A percentile compares a stretch with the other conserved stretches of the same genome.
Evolutionary conservation across 2,329 filamentous ascomycete genomes (phyloP).

Genomic region (Leptosphaerulina australis): DNA sequence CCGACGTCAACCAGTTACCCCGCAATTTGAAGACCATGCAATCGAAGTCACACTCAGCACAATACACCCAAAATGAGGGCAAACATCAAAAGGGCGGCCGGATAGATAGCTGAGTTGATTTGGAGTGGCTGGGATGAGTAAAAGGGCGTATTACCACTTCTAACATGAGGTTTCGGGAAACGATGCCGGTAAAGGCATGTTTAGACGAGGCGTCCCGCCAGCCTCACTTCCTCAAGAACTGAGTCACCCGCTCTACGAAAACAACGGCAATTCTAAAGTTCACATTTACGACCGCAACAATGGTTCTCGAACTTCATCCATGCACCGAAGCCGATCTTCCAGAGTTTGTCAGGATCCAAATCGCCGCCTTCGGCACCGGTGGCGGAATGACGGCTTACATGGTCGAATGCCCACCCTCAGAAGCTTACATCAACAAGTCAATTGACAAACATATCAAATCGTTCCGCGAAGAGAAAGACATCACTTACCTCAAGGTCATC

Average conservation of each 20-base stretch:
- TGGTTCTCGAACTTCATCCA: slow-evolving; percentile 45
- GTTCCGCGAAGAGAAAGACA: slow-evolving; percentile 33
- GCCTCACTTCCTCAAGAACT: slow-evolving; percentile 7
- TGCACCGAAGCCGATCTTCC: slow-evolving; percentile 36
- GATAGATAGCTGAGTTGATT: not conserved
- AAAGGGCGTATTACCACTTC: slow-evolving; percentile 11
- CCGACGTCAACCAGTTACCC: not conserved
- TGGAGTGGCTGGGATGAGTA: slow-evolving; percentile 4
- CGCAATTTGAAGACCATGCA: not conserved
- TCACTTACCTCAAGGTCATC: slow-evolving; percentile 41
- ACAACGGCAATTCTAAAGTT: not conserved
- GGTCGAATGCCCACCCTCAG: slow-evolving; percentile 25
- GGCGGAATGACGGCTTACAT: slow-evolving; percentile 37
- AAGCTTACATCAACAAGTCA: slow-evolving; percentile 24
- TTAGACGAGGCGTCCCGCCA: not conserved
- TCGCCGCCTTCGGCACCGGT: slow-evolving; percentile 36
- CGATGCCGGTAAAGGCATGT: slow-evolving; percentile 8
- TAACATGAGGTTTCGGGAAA: not conserved
- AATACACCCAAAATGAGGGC: not conserved
- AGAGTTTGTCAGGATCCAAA: slow-evolving; percentile 36
- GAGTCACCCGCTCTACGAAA: not conserved
- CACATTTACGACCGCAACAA: slow-evolving; percentile 7
- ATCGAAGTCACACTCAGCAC: not conserved
- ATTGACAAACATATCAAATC: slow-evolving; percentile 37
- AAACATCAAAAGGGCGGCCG: not conserved